Base-by-base conservation (phyloP, 306 rosid genomes). In the Cucumis melo region DNA sequence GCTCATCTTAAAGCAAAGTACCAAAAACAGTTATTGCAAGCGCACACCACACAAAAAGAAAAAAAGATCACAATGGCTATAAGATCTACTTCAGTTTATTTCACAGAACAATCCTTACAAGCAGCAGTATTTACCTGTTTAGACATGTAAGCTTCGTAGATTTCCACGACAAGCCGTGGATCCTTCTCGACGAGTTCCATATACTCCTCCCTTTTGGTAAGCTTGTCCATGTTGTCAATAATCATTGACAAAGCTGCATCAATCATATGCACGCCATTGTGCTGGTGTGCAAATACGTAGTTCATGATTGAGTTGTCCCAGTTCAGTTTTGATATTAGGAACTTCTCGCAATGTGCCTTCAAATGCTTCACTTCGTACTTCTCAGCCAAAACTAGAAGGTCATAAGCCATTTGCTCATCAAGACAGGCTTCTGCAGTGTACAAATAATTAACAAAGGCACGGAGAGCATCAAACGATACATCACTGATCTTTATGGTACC, bases 311-410 rank as follows among this genome's bases (percentile, higher is more conserved):
- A 86, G 76, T 84, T 94, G 51, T 90, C 91, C 91, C 89, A 90
- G 72, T 84, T 91, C 83, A 89, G 73, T 65, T 72, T 81, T 21
- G 94, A 61, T 7, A 89, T 86, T 85, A 94, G 75, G 82, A 74
- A 86, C 88, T 78, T 84, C 87, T 94, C 94, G 42, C 98, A 91
- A 2, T 81, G 80, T 21, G 81, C 56, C 87, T 93, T 93, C 17
- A 93, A 93, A 85, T 89, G 94, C 85, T 81, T 85, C 77, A 91
- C 97, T 75, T 90, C 80, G 77, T 93, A 93, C 75, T 90, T 93
- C 27, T 93, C 96, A 53, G 87, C 97, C 75, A 93, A 73, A 58
- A 84, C 85, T 62, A 93, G 77, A 20, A 93, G 87, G 70, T 85
- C 80, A 42, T 77, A 90, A 9, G 97, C 97, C 96, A 88, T 82